Evolutionary conservation across 2,329 filamentous ascomycete species (phyloP), one percentile per base, ranked within the genome.

Genomic region (Alternaria tenuissima): DNA sequence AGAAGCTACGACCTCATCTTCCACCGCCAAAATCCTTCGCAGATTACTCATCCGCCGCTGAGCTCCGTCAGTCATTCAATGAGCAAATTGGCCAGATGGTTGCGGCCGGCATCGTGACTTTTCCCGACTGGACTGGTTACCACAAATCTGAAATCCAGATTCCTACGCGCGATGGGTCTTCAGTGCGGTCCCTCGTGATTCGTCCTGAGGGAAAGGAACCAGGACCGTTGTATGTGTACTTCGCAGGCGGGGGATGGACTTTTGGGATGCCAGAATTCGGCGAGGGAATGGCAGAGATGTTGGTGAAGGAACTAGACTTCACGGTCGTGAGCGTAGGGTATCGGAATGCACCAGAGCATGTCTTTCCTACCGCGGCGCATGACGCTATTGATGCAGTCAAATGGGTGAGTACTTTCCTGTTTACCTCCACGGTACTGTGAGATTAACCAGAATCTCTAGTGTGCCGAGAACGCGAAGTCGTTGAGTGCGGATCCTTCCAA

Each of bases 321-420:
- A 32, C 30, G 30, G 30, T 32, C 4, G 30, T 32, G 9, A 32
- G 30, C 30, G 30, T 12, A 32, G 30, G 30, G 5, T 52, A 41
- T 2, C 20, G 52, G n/a, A 18, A 20, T 24, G 24, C 20, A 9
- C 42, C 32, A n/a, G 52, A 47, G 7, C 43, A 47, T 6, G 52
- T 39, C 42, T 47, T 47, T 8, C 52, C 22, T n/a, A 38, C n/a
- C 4, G 42, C 34, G 12, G 43, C 53, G 24, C 12, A 55, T 32
- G 53, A 55, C 12, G 41, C 42, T 20, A 55, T 47, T 12, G 52
- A 46, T 30, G 43, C 53, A 2, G 34, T 52, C n/a, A 43, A 30
- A 30, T 52, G 49, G 49, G 49, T 52, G 7, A 42, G 49, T 32
- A 0, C 2, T 14, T 41, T 22, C 28, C 2, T 7, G 24, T 26